phyloP scores from a whole-genome alignment of 2,329 filamentous ascomycete species.

The Apiospora marii region DNA sequence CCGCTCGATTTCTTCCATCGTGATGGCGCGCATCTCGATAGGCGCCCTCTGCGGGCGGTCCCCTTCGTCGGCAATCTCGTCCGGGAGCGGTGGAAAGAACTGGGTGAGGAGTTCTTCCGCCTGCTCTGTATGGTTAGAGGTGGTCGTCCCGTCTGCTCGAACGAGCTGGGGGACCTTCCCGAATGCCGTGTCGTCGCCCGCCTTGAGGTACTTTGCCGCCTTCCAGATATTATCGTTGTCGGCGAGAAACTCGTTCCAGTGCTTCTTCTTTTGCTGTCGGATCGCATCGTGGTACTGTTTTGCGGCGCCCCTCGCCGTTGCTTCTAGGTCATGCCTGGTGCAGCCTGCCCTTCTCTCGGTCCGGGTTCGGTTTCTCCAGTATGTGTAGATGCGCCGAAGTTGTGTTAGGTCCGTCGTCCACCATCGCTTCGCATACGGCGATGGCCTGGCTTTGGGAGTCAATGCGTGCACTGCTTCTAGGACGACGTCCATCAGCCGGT shows the following conservation, averaged over 20 bases:
- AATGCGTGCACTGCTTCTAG: too few relatives aligned
- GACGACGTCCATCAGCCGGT: too few relatives aligned
- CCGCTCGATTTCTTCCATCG: constrained; percentile 34
- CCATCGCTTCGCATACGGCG: too few relatives aligned
- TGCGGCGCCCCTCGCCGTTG: constrained; percentile 33
- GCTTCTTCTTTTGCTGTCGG: constrained; percentile 36
- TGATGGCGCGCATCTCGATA: constrained; percentile 29
- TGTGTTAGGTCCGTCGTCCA: constrained; percentile 39
- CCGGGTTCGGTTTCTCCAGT: constrained; percentile 40
- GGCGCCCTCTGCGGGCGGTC: too few relatives aligned
- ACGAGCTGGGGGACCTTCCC: too few relatives aligned
- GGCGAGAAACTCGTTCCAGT: constrained; percentile 39
- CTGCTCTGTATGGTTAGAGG: too few relatives aligned
- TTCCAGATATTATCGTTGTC: constrained; percentile 41
- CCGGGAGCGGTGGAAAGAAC: too few relatives aligned
- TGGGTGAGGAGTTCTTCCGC: too few relatives aligned
- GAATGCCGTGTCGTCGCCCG: constrained; percentile 30
- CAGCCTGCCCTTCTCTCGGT: constrained; percentile 29
- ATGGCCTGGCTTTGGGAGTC: too few relatives aligned
- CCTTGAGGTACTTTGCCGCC: constrained; percentile 39
- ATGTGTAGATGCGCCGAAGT: constrained; percentile 38
- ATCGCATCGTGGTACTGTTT: constrained; percentile 39
- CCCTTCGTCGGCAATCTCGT: too few relatives aligned
- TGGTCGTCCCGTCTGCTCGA: too few relatives aligned
- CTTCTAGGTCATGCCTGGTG: constrained; percentile 30